Evolutionary conservation across 2,329 filamentous ascomycete genomes (phyloP).

Genomic region (Talaromyces sp.): DNA sequence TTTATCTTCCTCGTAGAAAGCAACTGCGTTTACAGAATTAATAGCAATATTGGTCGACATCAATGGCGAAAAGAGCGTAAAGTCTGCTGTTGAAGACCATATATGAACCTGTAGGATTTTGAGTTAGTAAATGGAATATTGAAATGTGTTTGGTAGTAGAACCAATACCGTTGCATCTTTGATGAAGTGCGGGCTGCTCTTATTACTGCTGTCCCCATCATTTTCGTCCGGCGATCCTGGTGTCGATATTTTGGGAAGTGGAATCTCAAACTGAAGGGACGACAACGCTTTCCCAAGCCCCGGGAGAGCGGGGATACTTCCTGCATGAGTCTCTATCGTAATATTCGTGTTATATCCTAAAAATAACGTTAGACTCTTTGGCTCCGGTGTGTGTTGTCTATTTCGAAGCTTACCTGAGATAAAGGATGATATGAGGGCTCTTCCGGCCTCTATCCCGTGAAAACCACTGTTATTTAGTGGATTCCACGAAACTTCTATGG

Average conservation of each 20-base stretch:
- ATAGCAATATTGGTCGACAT: slow-evolving; percentile 72
- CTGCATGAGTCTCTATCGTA: slow-evolving; percentile 69
- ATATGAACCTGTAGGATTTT: slow-evolving; percentile 64
- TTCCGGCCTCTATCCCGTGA: slow-evolving; percentile 64
- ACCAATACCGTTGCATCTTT: slow-evolving; percentile 68
- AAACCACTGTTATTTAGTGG: slow-evolving; percentile 65
- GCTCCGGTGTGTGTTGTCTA: not conserved
- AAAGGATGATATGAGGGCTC: slow-evolving; percentile 79
- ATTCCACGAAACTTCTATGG: slow-evolving; percentile 73
- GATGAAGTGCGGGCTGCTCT: slow-evolving; percentile 68
- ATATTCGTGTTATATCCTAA: slow-evolving; percentile 77
- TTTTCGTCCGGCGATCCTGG: slow-evolving; percentile 53
- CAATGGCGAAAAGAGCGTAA: slow-evolving; percentile 80
- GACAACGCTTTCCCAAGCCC: slow-evolving; percentile 73
- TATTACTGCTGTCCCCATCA: slow-evolving; percentile 43
- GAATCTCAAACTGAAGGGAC: slow-evolving; percentile 69
- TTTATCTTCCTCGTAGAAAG: slow-evolving; percentile 79
- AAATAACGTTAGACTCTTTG: not conserved
- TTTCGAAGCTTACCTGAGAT: slow-evolving; percentile 65
- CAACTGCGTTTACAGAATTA: slow-evolving; percentile 78
- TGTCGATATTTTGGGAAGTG: slow-evolving; percentile 67
- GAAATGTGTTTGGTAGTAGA: not conserved
- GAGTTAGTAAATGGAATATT: not conserved
- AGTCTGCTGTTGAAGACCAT: slow-evolving; percentile 81
- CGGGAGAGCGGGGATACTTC: slow-evolving; percentile 74